Base-by-base conservation (phyloP, 1,139 yeast genomes). In the Lodderomyces parapsilosis region DNA sequence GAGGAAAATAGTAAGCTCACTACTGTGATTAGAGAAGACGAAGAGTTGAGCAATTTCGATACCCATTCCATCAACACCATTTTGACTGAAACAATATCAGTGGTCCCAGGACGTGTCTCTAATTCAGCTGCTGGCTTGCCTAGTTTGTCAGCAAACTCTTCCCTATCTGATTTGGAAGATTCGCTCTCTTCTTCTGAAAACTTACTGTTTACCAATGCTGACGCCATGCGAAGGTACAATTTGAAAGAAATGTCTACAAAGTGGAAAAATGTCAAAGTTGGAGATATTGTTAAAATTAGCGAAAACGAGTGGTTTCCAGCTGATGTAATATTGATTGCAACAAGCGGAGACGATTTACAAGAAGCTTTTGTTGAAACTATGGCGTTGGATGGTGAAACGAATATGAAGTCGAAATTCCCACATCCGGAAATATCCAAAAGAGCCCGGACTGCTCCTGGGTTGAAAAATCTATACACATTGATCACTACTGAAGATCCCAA, bases 341-440 rank as follows among this genome's bases (percentile, higher is more conserved):
- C 93, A 2, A 68, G 71, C 40, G 78, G 80, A 40, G 81, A 81
- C 10, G 79, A 78, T 30, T 78, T 81, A 45, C 86, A 84, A 44
- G 87, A 84, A 51, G 85, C 95, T 1, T 88, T 81, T 53, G 82
- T 91, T 19, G 99, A 93, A 62, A 93, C 99, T 0, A 91, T 93
- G 93, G 99, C 96, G 0, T 71, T 93, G 39, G 99, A 93, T 63
- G 99, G 99, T 40, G 99, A 93, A 63, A 93, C 98, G 0, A 91
- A 90, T 57, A 70, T 93, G 49, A 93, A 93, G 61, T 74, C 87
- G 5, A 82, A 80, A 53, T 67, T 68, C 19, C 88, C 96, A 0
- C 85, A 85, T 48, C 69, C 76, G 1, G 87, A 83, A 46, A 50
- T 88, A 6, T 72, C 82, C 13, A 73, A 76, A 28, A 49, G 59